Evolutionary conservation across 78 protist genomes (phyloP), one percentile per base, ranked within the genome.

Genomic region (Emiliania huxleyi): DNA sequence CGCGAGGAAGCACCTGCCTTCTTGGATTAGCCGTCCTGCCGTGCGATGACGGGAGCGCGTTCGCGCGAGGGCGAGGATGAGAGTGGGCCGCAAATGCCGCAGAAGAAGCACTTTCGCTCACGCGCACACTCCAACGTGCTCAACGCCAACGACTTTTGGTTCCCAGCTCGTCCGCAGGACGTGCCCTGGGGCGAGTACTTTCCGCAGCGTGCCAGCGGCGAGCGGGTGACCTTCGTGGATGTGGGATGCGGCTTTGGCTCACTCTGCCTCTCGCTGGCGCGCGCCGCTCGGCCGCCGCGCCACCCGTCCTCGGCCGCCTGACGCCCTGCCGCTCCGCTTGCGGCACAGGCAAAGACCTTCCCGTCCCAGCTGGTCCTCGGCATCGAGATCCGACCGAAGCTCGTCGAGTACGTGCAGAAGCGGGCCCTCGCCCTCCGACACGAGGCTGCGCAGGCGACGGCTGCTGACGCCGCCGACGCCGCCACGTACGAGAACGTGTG

Each of bases 181-280:
- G 48, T 89, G 71, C 56, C 92, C n/a, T 11, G 11, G 48, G 46
- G 6, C 11, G 38, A 29, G 0, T n/a, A 62, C 71, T 93, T 48
- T 84, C 52, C 90, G 23, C 18, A 19, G 35, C n/a, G n/a, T n/a
- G 29, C 15, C 29, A 8, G 29, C 29, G 62, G 62, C 62, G 15
- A 52, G 62, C 21, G 0, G 37, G 21, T 46, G 40, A 49, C 37
- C 1, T 42, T 94, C 21, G 75, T 44, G 87, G 99, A 98, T 73
- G 90, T 98, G 23, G 99, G 99, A 46, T 98, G 99, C 55, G 99
- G 99, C 2, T 98, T 94, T 40, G 99, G 99, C 91, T 99, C 99
- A 0, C 89, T 98, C 3, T 88, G 95, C 12, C 6, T 93, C 85
- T 2, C 22, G 79, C 91, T 92, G 12, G 75, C 91, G 2, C 81